Conservation (phyloP, 2,329 filamentous ascomycete genomes). For the Thielaviopsis populi region DNA sequence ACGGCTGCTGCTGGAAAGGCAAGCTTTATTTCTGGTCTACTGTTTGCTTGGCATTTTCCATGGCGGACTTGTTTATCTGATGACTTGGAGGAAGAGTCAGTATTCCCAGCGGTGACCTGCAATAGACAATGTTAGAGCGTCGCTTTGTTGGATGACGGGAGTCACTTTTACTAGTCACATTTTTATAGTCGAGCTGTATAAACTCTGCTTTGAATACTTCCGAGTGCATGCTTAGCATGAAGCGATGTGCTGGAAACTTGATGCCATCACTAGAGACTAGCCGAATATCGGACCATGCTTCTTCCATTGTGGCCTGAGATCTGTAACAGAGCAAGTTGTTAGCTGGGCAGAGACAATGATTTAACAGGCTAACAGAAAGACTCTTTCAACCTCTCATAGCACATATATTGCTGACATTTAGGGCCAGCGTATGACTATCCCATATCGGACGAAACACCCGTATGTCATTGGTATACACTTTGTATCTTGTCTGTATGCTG, state of each 20-base stretch:
- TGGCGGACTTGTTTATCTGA: neutral
- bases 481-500: too few species aligned
- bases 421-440: too few species aligned
- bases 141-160: neutral
- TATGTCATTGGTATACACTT: too few species aligned
- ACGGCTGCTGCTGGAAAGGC: neutral
- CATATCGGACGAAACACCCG: neutral
- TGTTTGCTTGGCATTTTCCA: neutral
- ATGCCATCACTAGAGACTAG: neutral
- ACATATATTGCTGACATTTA: too few species aligned
- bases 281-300: neutral
- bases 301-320: neutral
- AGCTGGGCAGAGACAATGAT: too few species aligned
- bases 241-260: neutral
- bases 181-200: neutral
- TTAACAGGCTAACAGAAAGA: too few species aligned
- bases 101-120: neutral
- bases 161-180: neutral
- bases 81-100: neutral
- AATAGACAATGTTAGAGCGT: neutral
- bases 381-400: too few species aligned
- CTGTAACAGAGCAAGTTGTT: neutral
- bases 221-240: neutral
- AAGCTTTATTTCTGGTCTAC: neutral
- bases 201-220: neutral